Base-by-base conservation (phyloP, 2,329 filamentous ascomycete species). In the Aureobasidium sp. region DNA sequence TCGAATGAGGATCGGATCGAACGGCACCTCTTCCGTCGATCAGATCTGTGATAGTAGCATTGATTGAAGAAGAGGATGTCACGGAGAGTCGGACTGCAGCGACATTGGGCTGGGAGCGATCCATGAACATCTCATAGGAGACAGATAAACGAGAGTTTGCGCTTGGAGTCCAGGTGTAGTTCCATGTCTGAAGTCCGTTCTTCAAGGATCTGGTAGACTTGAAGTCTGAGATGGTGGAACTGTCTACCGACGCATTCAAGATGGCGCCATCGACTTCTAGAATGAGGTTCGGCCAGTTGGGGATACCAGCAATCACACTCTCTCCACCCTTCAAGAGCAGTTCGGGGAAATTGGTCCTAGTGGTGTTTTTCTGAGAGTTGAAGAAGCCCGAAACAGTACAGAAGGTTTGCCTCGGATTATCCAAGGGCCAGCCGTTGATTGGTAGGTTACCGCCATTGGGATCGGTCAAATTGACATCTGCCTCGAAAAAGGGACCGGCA, bases 11-110 rank as follows among this genome's bases (percentile, higher is more conserved):
- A 47, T 83, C 79, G 0, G 85, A 83, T 14, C 87, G 79, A 9
- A 87, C 82, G n/a, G 88, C 87, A 66, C 83, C 82, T 64, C 82
- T 80, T 0, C 88, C 88, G 65, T 90, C 85, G 4, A 90, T 69
- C 0, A 89, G 75, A 70, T 90, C 88, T 13, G 83, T 84, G 3
- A 90, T 77, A 0, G 81, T 84, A 3, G 81, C 82, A 59, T 84
- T 78, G 3, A 77, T 68, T 67, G 85, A 78, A 8, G 69, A 70
- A 0, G 78, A 78, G 1, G 87, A 73, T 2, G 79, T 82, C 21
- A 90, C 79, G 29, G 81, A 79, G 64, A 88, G 70, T 62, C 82
- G 80, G 3, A 89, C 80, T 25, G 82, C 79, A 1, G 81, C 85
- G 62, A 84, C 80, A 64, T 85, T 87, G 66, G 86, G 76, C 59